Evolutionary conservation across 169 alveolate species (phyloP).

Genomic region (Plasmodium gaboni): DNA sequence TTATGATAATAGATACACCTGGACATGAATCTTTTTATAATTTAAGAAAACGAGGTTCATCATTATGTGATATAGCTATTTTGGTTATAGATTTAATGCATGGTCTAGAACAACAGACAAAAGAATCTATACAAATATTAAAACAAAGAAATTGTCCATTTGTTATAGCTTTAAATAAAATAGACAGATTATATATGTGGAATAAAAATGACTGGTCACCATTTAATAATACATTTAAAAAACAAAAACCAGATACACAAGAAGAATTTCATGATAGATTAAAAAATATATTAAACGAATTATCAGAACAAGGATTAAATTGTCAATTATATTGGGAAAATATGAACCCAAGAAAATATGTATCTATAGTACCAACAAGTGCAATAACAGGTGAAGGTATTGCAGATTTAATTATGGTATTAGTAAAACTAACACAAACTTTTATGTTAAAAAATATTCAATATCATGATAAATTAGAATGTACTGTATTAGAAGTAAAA

Average conservation of each 20-base stretch:
- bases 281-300: conserved; percentile 85
- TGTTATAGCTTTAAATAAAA: conserved; percentile 98
- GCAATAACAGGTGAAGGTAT: conserved; percentile 99
- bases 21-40: conserved; percentile 99
- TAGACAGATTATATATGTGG: conserved; percentile 98
- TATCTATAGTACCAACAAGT: conserved; percentile 98
- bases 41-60: conserved; percentile 98
- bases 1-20: conserved; percentile 99
- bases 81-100: conserved; percentile 99
- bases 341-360: conserved; percentile 92
- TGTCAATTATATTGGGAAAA: conserved; percentile 97
- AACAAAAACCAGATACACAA: conserved; percentile 88
- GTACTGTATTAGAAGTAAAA: conserved; percentile 98
- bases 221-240: conserved; percentile 88
- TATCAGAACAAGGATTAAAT: conserved; percentile 97
- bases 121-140: conserved; percentile 94
- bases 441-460: conserved; percentile 91
- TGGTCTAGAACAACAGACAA: conserved; percentile 99
- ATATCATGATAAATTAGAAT: conserved; percentile 92
- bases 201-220: conserved; percentile 91
- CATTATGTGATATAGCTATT: conserved; percentile 98
- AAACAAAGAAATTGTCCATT: conserved; percentile 95
- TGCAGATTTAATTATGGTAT: conserved; percentile 95
- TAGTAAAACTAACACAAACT: conserved; percentile 93
- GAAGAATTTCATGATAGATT: conserved; percentile 93